Conservation (phyloP, 2,329 filamentous ascomycete genomes). For the Rhynchosporium graminicola region DNA sequence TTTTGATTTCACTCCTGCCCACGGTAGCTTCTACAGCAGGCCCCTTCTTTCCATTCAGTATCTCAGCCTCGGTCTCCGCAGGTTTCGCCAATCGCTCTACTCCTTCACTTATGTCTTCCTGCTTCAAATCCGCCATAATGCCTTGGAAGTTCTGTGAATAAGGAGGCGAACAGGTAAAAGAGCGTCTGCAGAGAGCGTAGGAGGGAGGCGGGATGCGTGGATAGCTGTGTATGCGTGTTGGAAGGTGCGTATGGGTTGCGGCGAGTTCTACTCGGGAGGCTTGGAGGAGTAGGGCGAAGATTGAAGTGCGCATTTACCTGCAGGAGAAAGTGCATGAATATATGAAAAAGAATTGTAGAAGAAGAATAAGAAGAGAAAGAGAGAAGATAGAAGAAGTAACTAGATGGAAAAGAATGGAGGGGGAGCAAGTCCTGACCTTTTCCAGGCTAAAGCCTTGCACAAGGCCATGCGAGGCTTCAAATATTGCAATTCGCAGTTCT, state of each 20-base stretch:
- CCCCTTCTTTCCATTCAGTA: slow-evolving; percentile 41
- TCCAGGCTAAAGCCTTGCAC: background rate
- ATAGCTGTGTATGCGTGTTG: background rate
- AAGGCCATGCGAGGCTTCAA: background rate
- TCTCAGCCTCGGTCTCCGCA: slow-evolving; percentile 49
- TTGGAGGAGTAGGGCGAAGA: slow-evolving; percentile 10
- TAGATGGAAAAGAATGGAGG: background rate
- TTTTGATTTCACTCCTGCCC: slow-evolving; percentile 2
- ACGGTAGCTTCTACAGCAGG: slow-evolving; percentile 44
- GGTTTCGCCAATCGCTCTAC: slow-evolving; percentile 53
- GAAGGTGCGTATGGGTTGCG: background rate
- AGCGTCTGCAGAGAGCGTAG: slow-evolving; percentile 26
- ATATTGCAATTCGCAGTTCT: background rate
- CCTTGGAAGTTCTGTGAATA: slow-evolving; percentile 19
- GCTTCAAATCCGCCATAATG: slow-evolving; percentile 27
- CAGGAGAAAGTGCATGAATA: background rate
- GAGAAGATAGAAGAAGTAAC: background rate
- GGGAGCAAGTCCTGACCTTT: background rate
- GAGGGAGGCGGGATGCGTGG: slow-evolving; percentile 18
- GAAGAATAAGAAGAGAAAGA: background rate
- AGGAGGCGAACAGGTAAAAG: slow-evolving; percentile 25
- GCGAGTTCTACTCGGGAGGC: background rate
- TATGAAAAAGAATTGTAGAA: background rate
- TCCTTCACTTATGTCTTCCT: slow-evolving; percentile 16
- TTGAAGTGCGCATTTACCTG: slow-evolving; percentile 7